Evolutionary conservation across 2,329 filamentous ascomycete species (phyloP), one percentile per base, ranked within the genome.

Genomic region (Hypocrella siamensis): DNA sequence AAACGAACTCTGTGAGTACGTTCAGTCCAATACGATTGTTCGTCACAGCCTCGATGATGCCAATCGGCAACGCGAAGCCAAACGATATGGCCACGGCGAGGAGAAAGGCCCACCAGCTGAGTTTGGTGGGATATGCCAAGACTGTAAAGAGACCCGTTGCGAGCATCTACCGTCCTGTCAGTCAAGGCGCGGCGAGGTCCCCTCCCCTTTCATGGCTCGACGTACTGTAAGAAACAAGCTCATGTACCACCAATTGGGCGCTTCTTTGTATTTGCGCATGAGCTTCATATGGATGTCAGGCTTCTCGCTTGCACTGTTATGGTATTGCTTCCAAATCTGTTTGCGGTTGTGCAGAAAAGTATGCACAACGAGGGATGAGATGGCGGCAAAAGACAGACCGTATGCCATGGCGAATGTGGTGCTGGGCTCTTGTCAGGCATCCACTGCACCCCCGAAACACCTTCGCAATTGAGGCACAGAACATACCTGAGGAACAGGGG

Each of bases 21-120:
- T 84, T 84, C 22, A 84, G 58, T 2, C 75, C 76, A 24, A 82
- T 74, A 56, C 80, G 59, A 48, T 77, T 75, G 45, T 80, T 74
- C 4, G 78, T 79, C 4, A 75, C 63, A 24, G 75, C 79, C 44
- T 79, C 67, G 21, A 83, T 70, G 36, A 82, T 79, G 26, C 73
- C 73, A 29, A 75, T 75, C 0, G 77, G 77, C 10, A 82, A 52
- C 7, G 74, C 60, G 47, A 79, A 82, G 7, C 63, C 52, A 34
- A 71, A 67, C 0, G 76, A 69, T 35, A 83, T 74, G 31, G 64
- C 54, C 4, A 83, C 63, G 3, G 77, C 65, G 5, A 84, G 51
- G 28, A 83, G 49, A 42, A 82, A 81, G 0, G 71, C 70, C 78
- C 78, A 84, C 76, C 76, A 81, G 2, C 64, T 61, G 37, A 82